A percentile compares a stretch with the other conserved stretches of the same genome.
phyloP scores from a whole-genome alignment of 129 eudicot species.

The Erigeron canadensis region DNA sequence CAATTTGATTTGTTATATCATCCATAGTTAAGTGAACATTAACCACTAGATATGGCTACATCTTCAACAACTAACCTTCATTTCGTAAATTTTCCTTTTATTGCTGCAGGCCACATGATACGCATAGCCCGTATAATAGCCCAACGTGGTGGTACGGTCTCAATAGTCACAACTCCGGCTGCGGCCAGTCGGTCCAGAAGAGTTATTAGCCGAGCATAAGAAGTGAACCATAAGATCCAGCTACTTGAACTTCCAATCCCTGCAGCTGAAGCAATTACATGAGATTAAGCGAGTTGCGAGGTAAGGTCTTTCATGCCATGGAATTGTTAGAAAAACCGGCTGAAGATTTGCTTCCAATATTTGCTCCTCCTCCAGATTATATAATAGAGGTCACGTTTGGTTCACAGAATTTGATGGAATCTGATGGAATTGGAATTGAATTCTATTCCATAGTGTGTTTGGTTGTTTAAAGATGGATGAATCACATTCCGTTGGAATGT shows the following conservation, averaged over 20 bases:
- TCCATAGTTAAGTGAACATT: too few species aligned
- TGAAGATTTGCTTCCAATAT: not conserved
- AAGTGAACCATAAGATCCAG: conserved; percentile 28
- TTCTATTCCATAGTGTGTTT: too few species aligned
- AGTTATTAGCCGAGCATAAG: conserved; percentile 18
- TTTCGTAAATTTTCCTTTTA: too few species aligned
- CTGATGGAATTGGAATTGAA: too few species aligned
- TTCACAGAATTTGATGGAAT: too few species aligned
- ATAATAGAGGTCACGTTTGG: too few species aligned
- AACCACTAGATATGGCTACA: too few species aligned
- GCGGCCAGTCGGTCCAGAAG: conserved; percentile 31
- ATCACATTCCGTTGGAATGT: too few species aligned
- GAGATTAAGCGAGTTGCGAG: not conserved
- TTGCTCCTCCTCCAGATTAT: conserved; percentile 32
- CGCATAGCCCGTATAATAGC: conserved; percentile 46
- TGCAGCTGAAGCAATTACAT: conserved; percentile 23
- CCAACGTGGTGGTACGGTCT: conserved; percentile 28
- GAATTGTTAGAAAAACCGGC: conserved; percentile 32
- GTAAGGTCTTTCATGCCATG: conserved; percentile 17
- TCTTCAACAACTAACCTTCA: too few species aligned
- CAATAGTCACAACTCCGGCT: conserved; percentile 41
- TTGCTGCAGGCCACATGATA: conserved; percentile 25
- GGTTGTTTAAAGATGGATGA: too few species aligned
- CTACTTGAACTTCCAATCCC: conserved; percentile 35
- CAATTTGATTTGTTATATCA: too few species aligned